Evolutionary conservation across 768 basidiomycete genomes (phyloP), one percentile per base, ranked within the genome.

Genomic region (Termitomyces sp.): DNA sequence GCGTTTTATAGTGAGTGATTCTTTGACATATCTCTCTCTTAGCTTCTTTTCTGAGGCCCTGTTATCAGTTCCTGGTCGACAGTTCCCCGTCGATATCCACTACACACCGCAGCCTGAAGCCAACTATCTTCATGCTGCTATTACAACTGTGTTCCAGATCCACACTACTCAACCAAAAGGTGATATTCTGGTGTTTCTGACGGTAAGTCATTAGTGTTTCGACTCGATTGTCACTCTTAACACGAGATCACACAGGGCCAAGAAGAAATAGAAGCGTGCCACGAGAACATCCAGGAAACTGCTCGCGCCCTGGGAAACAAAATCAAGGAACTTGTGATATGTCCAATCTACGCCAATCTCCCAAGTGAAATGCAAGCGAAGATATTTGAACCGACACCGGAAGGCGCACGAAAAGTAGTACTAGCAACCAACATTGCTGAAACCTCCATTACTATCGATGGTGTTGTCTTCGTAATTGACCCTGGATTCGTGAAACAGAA

Each of bases 401-500:
- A 92, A 53, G 95, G 95, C 19, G 92, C 97, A 27, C 81, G 97
- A 56, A 99, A 99, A 74, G 95, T 99, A 46, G 97, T 99, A 19
- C 78, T 99, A 29, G 97, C 97, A 3, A 99, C 97, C 21, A 99
- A 99, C 68, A 98, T 99, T 62, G 97, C 97, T n/a, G 97, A 99
- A 73, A 99, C 97, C 4, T 95, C 93, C 6, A 99, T 99, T 69
- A 99, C 97, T 8, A 99, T 99, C 63, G 97, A 98, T 54, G 97
- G 97, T 29, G 97, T 99, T 6, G 96, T 98, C 2, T 99, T 97
- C 70, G 97, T 99, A 40, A 98, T 99, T 62, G 97, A 99, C 69
- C 97, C 97, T 3, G 97, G 97, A 12, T 98, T 98, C 66, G 96
- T 98, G 64, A 99, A 99, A 77, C 97, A 99, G 69, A 98, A 99